Percentiles rank a stretch among this genome's conserved stretches.
Conservation (phyloP, 371 early-diverging fungal species). For the Gilbertella persicaria region DNA sequence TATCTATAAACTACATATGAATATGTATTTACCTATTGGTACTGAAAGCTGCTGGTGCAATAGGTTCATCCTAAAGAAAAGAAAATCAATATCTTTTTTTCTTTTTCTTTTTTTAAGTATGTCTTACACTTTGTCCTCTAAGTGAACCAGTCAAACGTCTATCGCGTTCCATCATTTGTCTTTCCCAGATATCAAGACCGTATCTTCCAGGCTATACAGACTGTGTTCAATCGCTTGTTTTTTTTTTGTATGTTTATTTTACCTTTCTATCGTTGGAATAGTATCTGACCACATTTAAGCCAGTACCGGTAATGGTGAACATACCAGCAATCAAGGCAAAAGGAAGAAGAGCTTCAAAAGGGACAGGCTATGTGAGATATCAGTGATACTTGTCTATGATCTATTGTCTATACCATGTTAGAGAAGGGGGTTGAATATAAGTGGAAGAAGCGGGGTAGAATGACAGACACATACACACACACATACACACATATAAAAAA, state of each 20-base stretch:
- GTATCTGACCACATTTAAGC: conserved; percentile 41
- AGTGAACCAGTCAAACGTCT: conserved; percentile 52
- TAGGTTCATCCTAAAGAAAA: conserved; percentile 32
- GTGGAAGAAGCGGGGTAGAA: conserved; percentile 1
- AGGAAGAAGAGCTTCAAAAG: conserved; percentile 52
- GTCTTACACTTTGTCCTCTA: conserved; percentile 51
- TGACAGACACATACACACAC: background rate
- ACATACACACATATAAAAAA: background rate
- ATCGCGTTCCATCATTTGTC: conserved; percentile 60
- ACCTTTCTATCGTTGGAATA: conserved; percentile 50
- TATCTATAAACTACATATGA: background rate
- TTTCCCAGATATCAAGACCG: conserved; percentile 48
- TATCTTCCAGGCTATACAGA: conserved; percentile 22
- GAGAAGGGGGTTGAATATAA: conserved; percentile 7
- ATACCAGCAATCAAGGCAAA: conserved; percentile 48
- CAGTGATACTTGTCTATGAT: background rate
- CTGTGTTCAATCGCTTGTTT: background rate
- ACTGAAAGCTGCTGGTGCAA: conserved; percentile 46
- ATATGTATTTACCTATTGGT: conserved; percentile 38
- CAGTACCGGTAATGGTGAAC: conserved; percentile 42
- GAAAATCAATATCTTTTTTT: conserved; percentile 3
- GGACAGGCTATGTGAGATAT: conserved; percentile 43
- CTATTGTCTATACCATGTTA: background rate
- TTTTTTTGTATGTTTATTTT: background rate
- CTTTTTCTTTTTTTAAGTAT: background rate